Percentiles rank a stretch among this genome's conserved stretches.
These are phyloP conservation scores for Nyssa sinensis DNA, from an alignment of 148 eudicot species.

Conservation along the genomic window DNA sequence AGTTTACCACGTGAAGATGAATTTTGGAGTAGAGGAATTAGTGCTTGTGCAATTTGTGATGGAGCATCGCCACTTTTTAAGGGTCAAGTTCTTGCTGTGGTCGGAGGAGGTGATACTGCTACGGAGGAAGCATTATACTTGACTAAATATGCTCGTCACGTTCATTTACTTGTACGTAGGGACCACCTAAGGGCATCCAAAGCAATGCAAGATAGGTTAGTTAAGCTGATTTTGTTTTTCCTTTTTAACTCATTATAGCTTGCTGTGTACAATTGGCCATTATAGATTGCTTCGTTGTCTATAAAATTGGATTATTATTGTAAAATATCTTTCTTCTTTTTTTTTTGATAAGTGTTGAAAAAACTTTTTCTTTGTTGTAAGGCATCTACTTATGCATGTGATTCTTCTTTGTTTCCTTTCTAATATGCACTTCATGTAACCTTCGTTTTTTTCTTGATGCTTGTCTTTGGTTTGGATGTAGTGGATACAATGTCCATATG, in stretches of 20 bases:
- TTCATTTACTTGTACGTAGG: conserved; percentile 90
- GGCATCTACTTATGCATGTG: not conserved
- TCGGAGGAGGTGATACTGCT: conserved; percentile 99
- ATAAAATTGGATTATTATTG: not conserved
- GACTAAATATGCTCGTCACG: conserved; percentile 96
- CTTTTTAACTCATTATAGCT: not conserved
- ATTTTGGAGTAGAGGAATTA: conserved; percentile 97
- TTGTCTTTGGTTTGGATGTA: not conserved
- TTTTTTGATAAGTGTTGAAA: too few relatives aligned
- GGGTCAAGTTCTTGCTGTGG: conserved; percentile 99
- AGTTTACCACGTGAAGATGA: conserved; percentile 90
- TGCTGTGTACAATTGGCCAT: not conserved
- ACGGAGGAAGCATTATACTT: conserved; percentile 96
- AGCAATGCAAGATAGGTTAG: conserved; percentile 99
- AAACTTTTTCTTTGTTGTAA: conserved; percentile 1
- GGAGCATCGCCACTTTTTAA: conserved; percentile 98
- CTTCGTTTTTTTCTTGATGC: not conserved
- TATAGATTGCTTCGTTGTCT: not conserved
- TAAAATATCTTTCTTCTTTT: too few relatives aligned
- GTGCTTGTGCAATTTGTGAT: conserved; percentile 99
- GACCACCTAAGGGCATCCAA: conserved; percentile 88
- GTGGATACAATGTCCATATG: too few relatives aligned
- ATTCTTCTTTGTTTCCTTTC: not conserved
- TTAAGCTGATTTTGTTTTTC: not conserved
- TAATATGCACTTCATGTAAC: too few relatives aligned